Percentiles rank a stretch among this genome's conserved stretches.
Conservation (phyloP, 805 yeast genomes). For the Saccharomycopsis fermentans region DNA sequence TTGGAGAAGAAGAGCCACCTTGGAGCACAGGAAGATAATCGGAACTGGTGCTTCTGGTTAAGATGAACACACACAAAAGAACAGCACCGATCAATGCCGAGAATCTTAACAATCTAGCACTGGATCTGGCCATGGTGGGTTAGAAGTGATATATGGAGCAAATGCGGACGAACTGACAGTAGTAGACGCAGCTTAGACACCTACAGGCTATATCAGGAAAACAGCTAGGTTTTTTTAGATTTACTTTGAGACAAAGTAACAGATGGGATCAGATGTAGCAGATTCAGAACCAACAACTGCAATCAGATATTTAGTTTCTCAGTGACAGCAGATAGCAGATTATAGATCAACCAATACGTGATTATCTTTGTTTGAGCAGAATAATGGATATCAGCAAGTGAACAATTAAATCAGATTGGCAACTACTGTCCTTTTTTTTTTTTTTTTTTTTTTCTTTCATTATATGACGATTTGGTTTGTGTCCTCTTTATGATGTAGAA, state of each 20-base stretch:
- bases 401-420: neutral
- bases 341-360: no score
- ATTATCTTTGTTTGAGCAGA: neutral
- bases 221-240: no score
- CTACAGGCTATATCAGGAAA: neutral
- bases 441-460: no score
- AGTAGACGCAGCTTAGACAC: neutral
- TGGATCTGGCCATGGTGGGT: slow-evolving; percentile 34
- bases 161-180: neutral
- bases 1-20: neutral
- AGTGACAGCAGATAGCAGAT: no score
- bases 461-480: neutral
- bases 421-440: neutral
- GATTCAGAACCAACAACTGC: no score
- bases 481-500: neutral
- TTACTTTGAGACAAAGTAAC: no score
- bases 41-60: slow-evolving; percentile 36
- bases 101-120: slow-evolving; percentile 39
- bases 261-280: no score
- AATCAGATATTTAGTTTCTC: no score
- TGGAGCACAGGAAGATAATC: slow-evolving; percentile 21
- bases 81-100: slow-evolving; percentile 37
- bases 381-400: neutral
- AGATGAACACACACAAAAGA: slow-evolving; percentile 37
- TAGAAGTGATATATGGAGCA: neutral